A percentile compares a stretch with the other conserved stretches of the same genome.
phyloP scores from a whole-genome alignment of 75 land plant species.

The Cunninghamia lanceolata region DNA sequence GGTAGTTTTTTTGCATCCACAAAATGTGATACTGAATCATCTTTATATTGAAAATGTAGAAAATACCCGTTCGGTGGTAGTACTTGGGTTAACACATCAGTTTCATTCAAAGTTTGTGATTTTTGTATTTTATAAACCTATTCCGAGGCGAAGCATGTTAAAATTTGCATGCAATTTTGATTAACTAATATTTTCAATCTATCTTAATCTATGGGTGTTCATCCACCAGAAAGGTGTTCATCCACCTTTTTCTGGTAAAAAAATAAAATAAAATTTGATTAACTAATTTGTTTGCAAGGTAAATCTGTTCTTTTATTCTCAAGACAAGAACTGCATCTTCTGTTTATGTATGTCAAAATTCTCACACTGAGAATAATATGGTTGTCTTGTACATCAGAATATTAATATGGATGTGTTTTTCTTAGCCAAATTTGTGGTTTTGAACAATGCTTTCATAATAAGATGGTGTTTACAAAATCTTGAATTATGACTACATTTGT shows the following conservation, averaged over 20 bases:
- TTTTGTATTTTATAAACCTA: conserved; percentile 87
- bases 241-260: no score
- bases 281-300: not conserved
- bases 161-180: not conserved
- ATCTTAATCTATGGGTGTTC: no score
- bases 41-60: conserved; percentile 79
- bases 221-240: no score
- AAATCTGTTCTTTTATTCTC: not conserved
- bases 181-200: no score
- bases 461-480: no score
- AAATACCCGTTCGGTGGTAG: conserved; percentile 64
- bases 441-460: not conserved
- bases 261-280: no score
- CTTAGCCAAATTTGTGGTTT: not conserved
- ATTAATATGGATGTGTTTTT: not conserved
- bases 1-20: conserved; percentile 63
- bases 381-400: not conserved
- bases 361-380: not conserved
- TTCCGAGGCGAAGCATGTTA: conserved; percentile 48
- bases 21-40: conserved; percentile 81
- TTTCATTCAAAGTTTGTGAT: conserved; percentile 85
- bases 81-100: conserved; percentile 80
- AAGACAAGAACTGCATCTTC: not conserved
- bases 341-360: not conserved
- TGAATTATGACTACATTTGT: no score